Conservation (phyloP, 73 alveolate species). For the Paramecium bursaria region DNA sequence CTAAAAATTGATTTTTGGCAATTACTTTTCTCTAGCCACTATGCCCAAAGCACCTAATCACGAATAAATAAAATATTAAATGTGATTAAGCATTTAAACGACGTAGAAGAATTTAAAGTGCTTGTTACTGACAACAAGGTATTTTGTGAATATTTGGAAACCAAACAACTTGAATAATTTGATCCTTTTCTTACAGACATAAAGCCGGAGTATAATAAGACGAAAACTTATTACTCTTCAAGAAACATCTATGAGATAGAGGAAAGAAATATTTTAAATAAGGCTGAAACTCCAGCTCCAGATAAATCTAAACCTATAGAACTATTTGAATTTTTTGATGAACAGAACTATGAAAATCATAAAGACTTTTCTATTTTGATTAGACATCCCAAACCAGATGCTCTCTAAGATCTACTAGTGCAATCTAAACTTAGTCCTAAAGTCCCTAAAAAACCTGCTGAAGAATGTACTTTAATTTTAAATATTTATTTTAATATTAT, state of each 20-base stretch:
- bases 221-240: not conserved
- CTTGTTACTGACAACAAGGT: conserved; percentile 6
- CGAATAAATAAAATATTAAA: conserved; percentile 3
- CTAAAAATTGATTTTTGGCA: conserved; percentile 39
- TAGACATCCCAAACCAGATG: conserved; percentile 38
- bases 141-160: conserved; percentile 27
- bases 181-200: not conserved
- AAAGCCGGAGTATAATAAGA: not conserved
- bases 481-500: no score
- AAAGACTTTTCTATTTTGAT: conserved; percentile 5
- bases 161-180: not conserved
- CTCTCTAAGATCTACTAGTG: conserved; percentile 26
- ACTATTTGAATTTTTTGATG: not conserved
- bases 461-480: conserved; percentile 25
- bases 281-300: not conserved
- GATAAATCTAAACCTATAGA: not conserved
- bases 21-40: not conserved
- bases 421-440: not conserved
- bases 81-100: not conserved
- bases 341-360: not conserved
- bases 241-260: conserved; percentile 17
- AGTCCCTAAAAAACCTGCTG: not conserved
- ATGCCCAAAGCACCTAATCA: not conserved
- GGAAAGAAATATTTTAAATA: not conserved
- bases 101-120: not conserved